A percentile compares a stretch with the other conserved stretches of the same genome.
Evolutionary conservation across 345 rosid species (phyloP).

Genomic region (Pseudoturritis turrita): DNA sequence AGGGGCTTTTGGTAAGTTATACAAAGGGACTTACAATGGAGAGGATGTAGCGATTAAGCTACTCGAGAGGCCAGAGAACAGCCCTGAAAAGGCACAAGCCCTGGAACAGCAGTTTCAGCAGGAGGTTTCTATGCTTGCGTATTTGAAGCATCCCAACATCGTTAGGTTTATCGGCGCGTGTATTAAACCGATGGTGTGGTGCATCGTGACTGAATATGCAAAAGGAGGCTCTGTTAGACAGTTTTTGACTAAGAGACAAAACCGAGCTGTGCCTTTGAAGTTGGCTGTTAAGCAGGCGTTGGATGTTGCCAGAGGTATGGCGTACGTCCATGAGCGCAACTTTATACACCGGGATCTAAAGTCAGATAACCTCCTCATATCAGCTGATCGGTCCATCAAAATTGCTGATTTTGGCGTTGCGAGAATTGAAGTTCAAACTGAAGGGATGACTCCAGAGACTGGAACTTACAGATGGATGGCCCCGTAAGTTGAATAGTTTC

Average conservation of each 20-base stretch:
- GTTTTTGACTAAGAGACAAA: conserved; percentile 37
- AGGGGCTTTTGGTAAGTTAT: conserved; percentile 62
- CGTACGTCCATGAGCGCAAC: conserved; percentile 41
- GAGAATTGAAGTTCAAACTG: conserved; percentile 41
- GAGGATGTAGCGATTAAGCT: conserved; percentile 49
- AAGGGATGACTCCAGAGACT: conserved; percentile 50
- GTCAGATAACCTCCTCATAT: conserved; percentile 46
- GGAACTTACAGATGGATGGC: conserved; percentile 59
- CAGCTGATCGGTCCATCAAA: conserved; percentile 43
- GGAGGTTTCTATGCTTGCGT: conserved; percentile 37
- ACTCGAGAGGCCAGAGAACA: conserved; percentile 34
- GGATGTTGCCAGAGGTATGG: conserved; percentile 55
- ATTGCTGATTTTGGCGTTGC: conserved; percentile 56
- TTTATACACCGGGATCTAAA: conserved; percentile 48
- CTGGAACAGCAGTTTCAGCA: conserved; percentile 43
- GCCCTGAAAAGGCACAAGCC: conserved; percentile 33
- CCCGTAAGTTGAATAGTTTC: conserved; percentile 36
- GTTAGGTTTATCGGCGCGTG: conserved; percentile 37
- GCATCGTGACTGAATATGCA: conserved; percentile 44
- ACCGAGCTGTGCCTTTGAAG: conserved; percentile 44
- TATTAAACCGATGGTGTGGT: conserved; percentile 39
- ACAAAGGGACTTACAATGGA: conserved; percentile 41
- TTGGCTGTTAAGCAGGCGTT: conserved; percentile 41
- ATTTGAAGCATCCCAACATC: conserved; percentile 36
- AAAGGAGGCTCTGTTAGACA: conserved; percentile 41